Percentiles rank a stretch among this genome's conserved stretches.
Evolutionary conservation across 805 yeast species (phyloP).

Genomic region (Zygosaccharomyces kombuchaensis): DNA sequence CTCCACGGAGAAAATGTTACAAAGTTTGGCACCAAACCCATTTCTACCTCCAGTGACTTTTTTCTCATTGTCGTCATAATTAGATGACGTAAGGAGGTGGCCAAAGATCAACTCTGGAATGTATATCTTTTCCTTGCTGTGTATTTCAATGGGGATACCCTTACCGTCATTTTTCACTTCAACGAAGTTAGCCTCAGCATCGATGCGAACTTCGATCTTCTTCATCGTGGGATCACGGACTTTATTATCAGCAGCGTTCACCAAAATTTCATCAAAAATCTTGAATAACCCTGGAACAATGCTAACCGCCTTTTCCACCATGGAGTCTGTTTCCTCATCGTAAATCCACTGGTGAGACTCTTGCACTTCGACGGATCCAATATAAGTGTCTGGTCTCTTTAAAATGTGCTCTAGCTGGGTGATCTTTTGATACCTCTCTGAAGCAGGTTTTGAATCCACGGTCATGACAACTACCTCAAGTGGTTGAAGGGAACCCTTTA

Average conservation of each 20-base stretch:
- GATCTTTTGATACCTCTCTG: constrained; percentile 85
- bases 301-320: constrained; percentile 57
- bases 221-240: constrained; percentile 92
- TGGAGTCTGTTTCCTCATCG: constrained; percentile 57
- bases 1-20: constrained; percentile 90
- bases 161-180: constrained; percentile 87
- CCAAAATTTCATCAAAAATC: constrained; percentile 94
- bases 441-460: constrained; percentile 39
- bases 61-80: constrained; percentile 91
- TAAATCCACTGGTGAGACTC: constrained; percentile 82
- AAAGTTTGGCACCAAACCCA: constrained; percentile 95
- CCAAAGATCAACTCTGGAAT: constrained; percentile 97
- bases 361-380: constrained; percentile 87
- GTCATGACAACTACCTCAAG: constrained; percentile 6
- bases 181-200: constrained; percentile 67
- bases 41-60: constrained; percentile 98
- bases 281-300: constrained; percentile 96
- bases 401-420: constrained; percentile 94
- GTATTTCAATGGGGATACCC: constrained; percentile 94
- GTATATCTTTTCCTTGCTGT: constrained; percentile 83
- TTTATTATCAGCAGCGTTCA: constrained; percentile 98
- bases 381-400: constrained; percentile 96
- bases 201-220: constrained; percentile 75
- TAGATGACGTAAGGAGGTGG: constrained; percentile 87
- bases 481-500: background rate